Percentiles rank a stretch among this genome's conserved stretches.
These are phyloP conservation scores for Chloropicon primus DNA, from an alignment of 139 green algal genomes.

Conservation along the genomic window DNA sequence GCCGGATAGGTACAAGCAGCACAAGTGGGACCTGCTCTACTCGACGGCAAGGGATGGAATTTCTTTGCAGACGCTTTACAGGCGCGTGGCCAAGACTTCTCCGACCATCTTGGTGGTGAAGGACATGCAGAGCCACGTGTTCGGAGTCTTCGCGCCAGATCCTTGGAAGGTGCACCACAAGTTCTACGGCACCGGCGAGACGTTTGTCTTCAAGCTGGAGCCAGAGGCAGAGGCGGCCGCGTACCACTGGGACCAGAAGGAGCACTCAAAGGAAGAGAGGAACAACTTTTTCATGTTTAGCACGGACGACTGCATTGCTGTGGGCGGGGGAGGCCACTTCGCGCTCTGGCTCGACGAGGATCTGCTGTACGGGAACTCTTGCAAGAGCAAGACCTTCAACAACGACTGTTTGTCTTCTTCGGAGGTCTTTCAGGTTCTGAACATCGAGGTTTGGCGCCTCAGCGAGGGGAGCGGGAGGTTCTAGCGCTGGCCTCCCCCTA, in stretches of 20 bases:
- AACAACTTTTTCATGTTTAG: slow-evolving; percentile 18
- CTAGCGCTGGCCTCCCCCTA: no score
- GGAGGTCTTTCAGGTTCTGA: slow-evolving; percentile 43
- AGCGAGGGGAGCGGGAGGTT: background rate
- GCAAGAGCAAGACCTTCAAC: slow-evolving; percentile 50
- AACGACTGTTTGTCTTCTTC: slow-evolving; percentile 34
- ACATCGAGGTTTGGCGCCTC: slow-evolving; percentile 55
- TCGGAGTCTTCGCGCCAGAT: slow-evolving; percentile 54
- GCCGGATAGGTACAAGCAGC: background rate
- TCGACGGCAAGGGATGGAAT: slow-evolving; percentile 44
- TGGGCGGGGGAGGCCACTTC: slow-evolving; percentile 44
- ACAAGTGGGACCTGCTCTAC: slow-evolving; percentile 34
- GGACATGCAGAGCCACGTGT: slow-evolving; percentile 38
- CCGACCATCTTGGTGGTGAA: slow-evolving; percentile 43
- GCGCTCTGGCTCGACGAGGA: slow-evolving; percentile 63
- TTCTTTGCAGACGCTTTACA: slow-evolving; percentile 51
- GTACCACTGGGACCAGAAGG: slow-evolving; percentile 11
- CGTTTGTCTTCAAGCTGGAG: slow-evolving; percentile 54
- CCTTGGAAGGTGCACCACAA: slow-evolving; percentile 34
- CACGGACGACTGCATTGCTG: slow-evolving; percentile 1
- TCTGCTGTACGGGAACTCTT: slow-evolving; percentile 40
- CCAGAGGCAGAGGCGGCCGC: slow-evolving; percentile 7
- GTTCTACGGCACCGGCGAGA: slow-evolving; percentile 70
- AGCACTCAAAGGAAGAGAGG: background rate
- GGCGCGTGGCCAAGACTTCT: slow-evolving; percentile 11